Evolutionary conservation across 805 yeast species (phyloP).

Genomic region (Candida khao-thaluensis): DNA sequence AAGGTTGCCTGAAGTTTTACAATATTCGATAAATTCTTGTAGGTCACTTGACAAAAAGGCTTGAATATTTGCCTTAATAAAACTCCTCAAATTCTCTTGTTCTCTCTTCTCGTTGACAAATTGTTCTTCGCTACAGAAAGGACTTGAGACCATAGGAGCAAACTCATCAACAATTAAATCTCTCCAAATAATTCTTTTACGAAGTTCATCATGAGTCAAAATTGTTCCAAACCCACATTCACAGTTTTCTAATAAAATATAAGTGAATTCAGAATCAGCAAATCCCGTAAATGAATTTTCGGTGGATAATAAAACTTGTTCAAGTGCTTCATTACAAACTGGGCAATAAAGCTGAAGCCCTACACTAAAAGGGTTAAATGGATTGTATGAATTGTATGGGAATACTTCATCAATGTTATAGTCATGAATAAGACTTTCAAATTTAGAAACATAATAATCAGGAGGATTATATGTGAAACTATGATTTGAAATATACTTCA

Average conservation of each 20-base stretch:
- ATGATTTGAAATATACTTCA: slow-evolving; percentile 8
- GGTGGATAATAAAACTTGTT: slow-evolving; percentile 12
- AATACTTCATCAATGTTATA: slow-evolving; percentile 6
- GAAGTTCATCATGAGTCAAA: slow-evolving; percentile 22
- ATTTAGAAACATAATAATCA: neutral
- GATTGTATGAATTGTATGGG: slow-evolving; percentile 6
- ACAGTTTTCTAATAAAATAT: slow-evolving; percentile 12
- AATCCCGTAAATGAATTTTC: slow-evolving; percentile 10
- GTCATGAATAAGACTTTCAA: neutral
- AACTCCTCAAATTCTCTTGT: slow-evolving; percentile 3
- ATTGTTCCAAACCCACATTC: slow-evolving; percentile 13
- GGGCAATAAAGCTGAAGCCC: slow-evolving; percentile 16
- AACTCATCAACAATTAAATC: slow-evolving; percentile 9
- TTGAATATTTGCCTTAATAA: slow-evolving; percentile 25
- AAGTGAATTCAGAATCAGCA: slow-evolving; percentile 12
- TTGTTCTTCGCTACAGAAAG: slow-evolving; percentile 45
- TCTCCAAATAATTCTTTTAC: slow-evolving; percentile 20
- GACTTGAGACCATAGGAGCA: neutral
- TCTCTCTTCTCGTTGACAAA: slow-evolving; percentile 12
- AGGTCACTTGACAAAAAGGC: slow-evolving; percentile 1
- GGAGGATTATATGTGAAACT: slow-evolving; percentile 11
- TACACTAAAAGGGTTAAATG: slow-evolving; percentile 7
- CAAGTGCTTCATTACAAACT: slow-evolving; percentile 10
- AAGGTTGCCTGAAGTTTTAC: neutral
- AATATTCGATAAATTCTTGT: neutral